Evolutionary conservation across 352 stramenopile species (phyloP), one percentile per base, ranked within the genome.

Genomic region (Phytophthora idaei): DNA sequence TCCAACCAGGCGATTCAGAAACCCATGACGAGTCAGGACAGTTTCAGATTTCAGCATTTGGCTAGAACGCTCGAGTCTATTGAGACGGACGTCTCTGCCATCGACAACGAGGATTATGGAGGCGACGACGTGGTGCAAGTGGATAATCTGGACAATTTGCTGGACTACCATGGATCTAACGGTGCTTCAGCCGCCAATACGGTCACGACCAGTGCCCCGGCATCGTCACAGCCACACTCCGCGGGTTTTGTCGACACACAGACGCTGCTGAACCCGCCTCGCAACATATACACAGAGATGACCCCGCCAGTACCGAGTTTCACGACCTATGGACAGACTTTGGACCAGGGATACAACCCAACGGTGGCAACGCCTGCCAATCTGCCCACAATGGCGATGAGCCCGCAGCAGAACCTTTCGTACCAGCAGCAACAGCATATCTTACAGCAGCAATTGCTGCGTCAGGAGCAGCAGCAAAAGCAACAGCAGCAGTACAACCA

Each of bases 1-100:
- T 92, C 83, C 36, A 95, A 95, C 64, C 78, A 90, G 51, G 85
- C 80, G 15, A 93, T 95, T 57, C 87, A 95, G 53, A 93, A 92
- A 58, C 87, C 87, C 46, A 95, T 95, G 87, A 93, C 81, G 15
- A 93, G 83, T 57, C 87, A 95, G 49, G 87, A 95, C 56, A 93
- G 83, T 51, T 95, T 95, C 69, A 82, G 87, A 15, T 95, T 95
- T 63, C 87, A 95, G 67, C 86, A 92, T 63, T 54, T 95, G 11
- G 87, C 85, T 12, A 81, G 85, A 37, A 90, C 82, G 17, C 69
- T 95, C 5, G 87, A 95, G 54, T 83, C 85, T 2, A 93, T 95
- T 61, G 87, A 95, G 67, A 90, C 76, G 29, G 85, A 93, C 50
- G 85, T 95, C n/a, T 75, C 68, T 8, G 83, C 80, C 0, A 91